These are phyloP conservation scores for Mortierella sp. DNA, from an alignment of 371 early-diverging fungal species.

Conservation along the genomic window DNA sequence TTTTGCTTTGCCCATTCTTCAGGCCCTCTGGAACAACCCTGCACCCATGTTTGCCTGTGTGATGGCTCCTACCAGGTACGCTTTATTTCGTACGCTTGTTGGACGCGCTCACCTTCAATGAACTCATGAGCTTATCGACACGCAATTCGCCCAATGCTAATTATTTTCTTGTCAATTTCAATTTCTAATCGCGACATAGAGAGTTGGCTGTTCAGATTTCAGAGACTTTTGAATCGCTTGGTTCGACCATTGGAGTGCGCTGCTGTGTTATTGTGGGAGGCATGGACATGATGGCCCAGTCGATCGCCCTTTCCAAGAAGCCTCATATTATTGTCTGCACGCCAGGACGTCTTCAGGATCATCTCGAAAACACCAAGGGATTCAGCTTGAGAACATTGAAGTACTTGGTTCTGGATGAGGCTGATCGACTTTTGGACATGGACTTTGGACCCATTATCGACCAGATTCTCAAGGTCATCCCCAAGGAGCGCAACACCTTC, in stretches of 20 bases:
- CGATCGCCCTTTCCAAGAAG: slow-evolving; percentile 93
- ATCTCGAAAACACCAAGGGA: slow-evolving; percentile 98
- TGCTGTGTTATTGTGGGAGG: slow-evolving; percentile 98
- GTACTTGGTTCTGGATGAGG: slow-evolving; percentile 97
- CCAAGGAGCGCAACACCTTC: slow-evolving; percentile 93
- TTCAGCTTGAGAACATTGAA: slow-evolving; percentile 90
- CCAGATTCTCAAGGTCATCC: slow-evolving; percentile 93
- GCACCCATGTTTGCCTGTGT: slow-evolving; percentile 95
- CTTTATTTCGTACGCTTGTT: not conserved
- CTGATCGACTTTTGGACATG: slow-evolving; percentile 97
- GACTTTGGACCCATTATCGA: slow-evolving; percentile 98
- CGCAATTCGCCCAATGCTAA: not conserved
- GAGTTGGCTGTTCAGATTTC: slow-evolving; percentile 97
- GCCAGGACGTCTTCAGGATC: slow-evolving; percentile 98
- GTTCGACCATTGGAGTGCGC: slow-evolving; percentile 94
- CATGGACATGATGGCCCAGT: slow-evolving; percentile 97
- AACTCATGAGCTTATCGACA: not conserved
- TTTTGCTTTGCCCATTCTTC: slow-evolving; percentile 97
- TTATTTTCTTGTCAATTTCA: not conserved
- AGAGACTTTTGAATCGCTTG: slow-evolving; percentile 95
- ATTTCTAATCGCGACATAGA: slow-evolving; percentile 59
- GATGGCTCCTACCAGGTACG: slow-evolving; percentile 97
- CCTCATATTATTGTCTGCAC: slow-evolving; percentile 98
- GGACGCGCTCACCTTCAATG: not conserved
- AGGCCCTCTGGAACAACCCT: slow-evolving; percentile 92